Base-by-base conservation (phyloP, 148 eudicot species). In the Rhododendron vialii region DNA sequence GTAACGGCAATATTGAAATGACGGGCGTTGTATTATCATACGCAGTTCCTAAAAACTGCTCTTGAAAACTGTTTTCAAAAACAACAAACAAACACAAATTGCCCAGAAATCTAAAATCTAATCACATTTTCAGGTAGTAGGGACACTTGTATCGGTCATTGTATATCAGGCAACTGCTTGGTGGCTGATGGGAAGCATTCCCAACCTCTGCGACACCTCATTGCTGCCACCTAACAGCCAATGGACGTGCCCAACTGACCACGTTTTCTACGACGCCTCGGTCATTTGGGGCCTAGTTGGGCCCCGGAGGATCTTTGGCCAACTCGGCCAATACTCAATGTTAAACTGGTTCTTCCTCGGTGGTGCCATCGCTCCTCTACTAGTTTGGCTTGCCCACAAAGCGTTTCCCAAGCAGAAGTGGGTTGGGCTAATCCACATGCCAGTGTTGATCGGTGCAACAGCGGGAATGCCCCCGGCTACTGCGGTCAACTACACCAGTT, bases 211-310 rank as follows among this genome's bases (percentile, higher is more conserved):
- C 45, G 94, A 94, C 84, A 71, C 80, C 26, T 57, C 92, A 14
- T 13, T 69, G 38, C 82, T 94, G 67, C 97, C 97, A 15, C 83
- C 88, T 15, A 88, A 88, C 85, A 94, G 97, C 86, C 92, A 91
- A 18, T 94, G 97, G 97, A 94, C 91, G 6, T 93, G 95, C 80
- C 90, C 92, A 45, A 88, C 79, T 85, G 97, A 94, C 86, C 85
- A 81, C 1, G 90, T 91, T 33, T 94, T 94, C 91, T 94, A 88
- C 45, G 93, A 90, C 48, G 97, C 97, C 12, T 94, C 97, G 0
- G 95, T 94, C 45, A 91, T 94, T 17, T 94, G 97, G 97, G 97
- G 97, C 22, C 89, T 94, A 1, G 89, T 94, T 6, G 97, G 95
- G 18, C 97, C 97, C 0, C 92, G 91, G 3, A 88, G 95, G 79